phyloP scores from a whole-genome alignment of 129 eudicot genomes.

The Tagetes erecta region DNA sequence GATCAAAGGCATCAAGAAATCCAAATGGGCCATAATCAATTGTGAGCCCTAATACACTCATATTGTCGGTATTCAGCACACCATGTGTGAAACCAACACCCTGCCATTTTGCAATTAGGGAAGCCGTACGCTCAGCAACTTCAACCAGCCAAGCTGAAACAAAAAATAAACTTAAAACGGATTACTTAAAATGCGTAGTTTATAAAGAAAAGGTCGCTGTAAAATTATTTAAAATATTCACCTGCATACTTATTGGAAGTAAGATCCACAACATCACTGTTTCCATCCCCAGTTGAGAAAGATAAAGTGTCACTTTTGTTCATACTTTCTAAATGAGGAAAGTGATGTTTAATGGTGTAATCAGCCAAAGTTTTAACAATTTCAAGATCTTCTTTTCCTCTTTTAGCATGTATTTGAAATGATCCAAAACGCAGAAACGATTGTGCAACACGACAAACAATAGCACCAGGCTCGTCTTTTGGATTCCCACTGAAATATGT shows the following conservation, averaged over 20 bases:
- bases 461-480: conserved; percentile 97
- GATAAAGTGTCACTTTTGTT: conserved; percentile 66
- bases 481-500: conserved; percentile 76
- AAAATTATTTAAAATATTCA: conserved; percentile 21
- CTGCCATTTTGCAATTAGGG: conserved; percentile 87
- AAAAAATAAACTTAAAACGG: not conserved
- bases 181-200: not conserved
- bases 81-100: conserved; percentile 98
- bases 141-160: conserved; percentile 91
- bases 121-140: conserved; percentile 89
- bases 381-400: conserved; percentile 77
- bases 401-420: conserved; percentile 81
- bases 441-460: conserved; percentile 87
- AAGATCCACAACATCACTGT: conserved; percentile 65
- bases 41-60: conserved; percentile 88
- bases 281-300: conserved; percentile 73
- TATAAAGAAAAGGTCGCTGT: not conserved
- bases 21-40: conserved; percentile 98
- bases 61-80: conserved; percentile 91
- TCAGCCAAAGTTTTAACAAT: conserved; percentile 78
- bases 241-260: conserved; percentile 98
- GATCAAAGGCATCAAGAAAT: conserved; percentile 94
- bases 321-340: conserved; percentile 81
- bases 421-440: conserved; percentile 96
- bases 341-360: conserved; percentile 83